Percentiles rank a stretch among this genome's conserved stretches.
Conservation (phyloP, 1,139 yeast species). For the Kazachstania sp. region DNA sequence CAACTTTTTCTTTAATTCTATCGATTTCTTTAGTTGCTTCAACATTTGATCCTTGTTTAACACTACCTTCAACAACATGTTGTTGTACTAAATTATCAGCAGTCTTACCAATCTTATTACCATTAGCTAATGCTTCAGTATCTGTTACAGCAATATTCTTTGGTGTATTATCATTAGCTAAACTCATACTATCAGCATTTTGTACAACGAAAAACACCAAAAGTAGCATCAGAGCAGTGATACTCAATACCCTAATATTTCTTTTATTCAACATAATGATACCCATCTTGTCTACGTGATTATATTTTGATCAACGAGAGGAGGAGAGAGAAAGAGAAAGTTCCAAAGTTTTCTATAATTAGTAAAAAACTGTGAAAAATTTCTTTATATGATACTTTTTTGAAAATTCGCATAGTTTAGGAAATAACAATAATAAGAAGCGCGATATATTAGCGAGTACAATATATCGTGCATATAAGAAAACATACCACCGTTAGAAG, state of each 20-base stretch:
- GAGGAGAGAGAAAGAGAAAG: too few relatives aligned
- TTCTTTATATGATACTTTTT: too few relatives aligned
- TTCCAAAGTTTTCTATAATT: too few relatives aligned
- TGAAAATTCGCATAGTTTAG: too few relatives aligned
- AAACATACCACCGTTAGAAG: too few relatives aligned
- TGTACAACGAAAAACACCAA: constrained; percentile 23
- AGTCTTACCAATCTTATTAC: not conserved
- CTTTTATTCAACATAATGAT: constrained; percentile 17
- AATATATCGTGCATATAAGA: too few relatives aligned
- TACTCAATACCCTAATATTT: constrained; percentile 21
- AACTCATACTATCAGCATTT: constrained; percentile 15
- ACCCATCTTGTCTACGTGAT: constrained; percentile 7
- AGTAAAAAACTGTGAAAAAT: too few relatives aligned
- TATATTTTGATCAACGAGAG: not conserved
- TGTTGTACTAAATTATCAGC: not conserved
- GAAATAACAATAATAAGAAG: too few relatives aligned
- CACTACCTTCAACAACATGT: constrained; percentile 3
- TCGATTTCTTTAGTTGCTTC: constrained; percentile 14
- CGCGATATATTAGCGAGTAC: too few relatives aligned
- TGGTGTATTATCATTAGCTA: constrained; percentile 6
- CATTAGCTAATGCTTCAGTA: not conserved
- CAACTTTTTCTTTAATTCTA: constrained; percentile 18
- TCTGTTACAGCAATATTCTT: constrained; percentile 1
- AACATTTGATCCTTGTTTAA: not conserved
- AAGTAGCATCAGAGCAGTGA: constrained; percentile 21